phyloP scores from a whole-genome alignment of 2,329 filamentous ascomycete species.

The Tricladium varicosporioides region DNA sequence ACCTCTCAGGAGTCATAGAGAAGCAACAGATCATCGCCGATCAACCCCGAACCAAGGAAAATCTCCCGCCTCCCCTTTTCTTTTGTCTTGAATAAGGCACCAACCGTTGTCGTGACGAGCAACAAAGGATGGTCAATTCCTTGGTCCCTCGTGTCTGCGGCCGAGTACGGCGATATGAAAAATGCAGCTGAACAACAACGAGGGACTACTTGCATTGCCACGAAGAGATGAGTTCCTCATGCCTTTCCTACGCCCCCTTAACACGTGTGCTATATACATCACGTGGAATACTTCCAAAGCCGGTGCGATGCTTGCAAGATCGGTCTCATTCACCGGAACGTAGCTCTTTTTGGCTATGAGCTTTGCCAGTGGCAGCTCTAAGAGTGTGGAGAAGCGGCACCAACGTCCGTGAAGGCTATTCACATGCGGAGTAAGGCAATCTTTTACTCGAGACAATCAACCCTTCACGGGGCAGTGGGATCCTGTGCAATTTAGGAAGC shows the following conservation, averaged over 20 bases:
- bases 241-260: not conserved
- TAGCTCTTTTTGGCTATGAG: slow-evolving; percentile 16
- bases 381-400: slow-evolving; percentile 17
- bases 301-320: not conserved
- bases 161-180: no score
- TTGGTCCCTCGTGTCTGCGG: no score
- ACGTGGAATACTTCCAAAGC: not conserved
- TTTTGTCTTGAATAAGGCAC: not conserved
- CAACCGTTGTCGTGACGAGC: not conserved
- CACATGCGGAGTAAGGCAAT: slow-evolving; percentile 12
- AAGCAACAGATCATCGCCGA: not conserved
- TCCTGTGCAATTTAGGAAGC: slow-evolving; percentile 1
- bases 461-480: not conserved
- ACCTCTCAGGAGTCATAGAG: no score
- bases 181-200: no score
- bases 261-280: no score
- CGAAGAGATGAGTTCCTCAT: not conserved
- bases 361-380: not conserved
- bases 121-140: no score
- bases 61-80: not conserved
- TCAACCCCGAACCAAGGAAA: not conserved
- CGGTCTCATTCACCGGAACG: slow-evolving; percentile 3
- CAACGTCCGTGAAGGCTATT: slow-evolving; percentile 19
- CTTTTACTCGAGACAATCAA: slow-evolving; percentile 3
- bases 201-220: no score